Base-by-base conservation (phyloP, 768 basidiomycete genomes). In the Rhodotorula sphaerocarpa region DNA sequence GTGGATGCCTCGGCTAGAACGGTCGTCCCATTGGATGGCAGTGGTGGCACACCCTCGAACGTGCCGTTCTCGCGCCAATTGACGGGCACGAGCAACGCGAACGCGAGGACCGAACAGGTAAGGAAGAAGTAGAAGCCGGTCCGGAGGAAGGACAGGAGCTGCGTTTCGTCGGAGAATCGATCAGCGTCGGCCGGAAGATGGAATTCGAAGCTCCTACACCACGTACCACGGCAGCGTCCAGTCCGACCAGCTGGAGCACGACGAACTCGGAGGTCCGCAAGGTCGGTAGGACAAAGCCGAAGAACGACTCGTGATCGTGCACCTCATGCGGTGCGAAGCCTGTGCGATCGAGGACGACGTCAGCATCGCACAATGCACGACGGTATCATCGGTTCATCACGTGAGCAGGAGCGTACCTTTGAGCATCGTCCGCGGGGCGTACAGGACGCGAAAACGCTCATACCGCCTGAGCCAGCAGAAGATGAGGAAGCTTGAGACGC, bases 271-370 rank as follows among this genome's bases (percentile, higher is more conserved):
- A 91, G 0, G 86, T 90, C 61, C 81, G 79, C 46, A 96, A 80
- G 0, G 93, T 97, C 2, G 93, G 93, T 69, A 93, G 76, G 55
- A 99, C 87, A 93, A 95, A 99, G 30, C 90, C 90, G 76, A 95
- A 90, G 77, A 95, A 88, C 0, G 86, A 84, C 62, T 82, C 80
- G 70, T 88, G 86, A 5, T 84, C 84, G 72, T 92, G 90, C 0
- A 87, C 90, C 75, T 92, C 90, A 68, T 90, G 88, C 25, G 90
- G 90, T 7, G 90, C 92, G 77, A 93, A 93, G 4, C 86, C 90
- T 91, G 72, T 7, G 27, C 1, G 5, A 15, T 20, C 15, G 2
- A 34, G 31, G 15, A 30, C 16, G 6, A 20, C 7, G 28, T 30
- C 47, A 50, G 47, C 16, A 25, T 16, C 42, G 7, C 7, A 7